Conservation (phyloP, 208 protist species). For the Wallacemonas sp. region DNA sequence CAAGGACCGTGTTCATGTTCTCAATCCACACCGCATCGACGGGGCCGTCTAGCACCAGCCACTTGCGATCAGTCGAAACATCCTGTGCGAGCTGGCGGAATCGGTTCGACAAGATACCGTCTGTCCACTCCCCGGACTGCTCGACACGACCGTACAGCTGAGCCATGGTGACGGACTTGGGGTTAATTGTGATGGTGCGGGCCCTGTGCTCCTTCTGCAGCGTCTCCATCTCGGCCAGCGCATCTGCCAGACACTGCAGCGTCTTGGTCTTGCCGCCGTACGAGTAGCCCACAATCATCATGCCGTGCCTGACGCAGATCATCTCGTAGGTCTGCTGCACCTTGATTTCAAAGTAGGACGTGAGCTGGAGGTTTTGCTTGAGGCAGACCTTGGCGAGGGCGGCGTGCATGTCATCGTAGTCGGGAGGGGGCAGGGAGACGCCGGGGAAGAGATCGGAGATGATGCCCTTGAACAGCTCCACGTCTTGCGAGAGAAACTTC, state of each 20-base stretch:
- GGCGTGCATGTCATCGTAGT: conserved; percentile 89
- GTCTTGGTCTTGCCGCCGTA: conserved; percentile 92
- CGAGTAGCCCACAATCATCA: conserved; percentile 97
- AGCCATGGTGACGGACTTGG: conserved; percentile 95
- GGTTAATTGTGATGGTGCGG: conserved; percentile 92
- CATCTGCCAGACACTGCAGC: conserved; percentile 85
- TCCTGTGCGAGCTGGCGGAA: conserved; percentile 91
- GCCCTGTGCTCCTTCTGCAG: conserved; percentile 73
- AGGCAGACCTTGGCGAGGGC: conserved; percentile 63
- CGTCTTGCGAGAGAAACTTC: conserved; percentile 95
- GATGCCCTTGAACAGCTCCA: conserved; percentile 97
- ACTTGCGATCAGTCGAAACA: conserved; percentile 88
- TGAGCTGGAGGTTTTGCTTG: conserved; percentile 85
- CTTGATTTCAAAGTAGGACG: conserved; percentile 91
- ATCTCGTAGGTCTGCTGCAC: conserved; percentile 96
- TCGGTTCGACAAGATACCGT: conserved; percentile 95
- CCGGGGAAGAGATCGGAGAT: conserved; percentile 94
- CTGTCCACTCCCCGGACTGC: conserved; percentile 95
- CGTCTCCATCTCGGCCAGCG: conserved; percentile 80
- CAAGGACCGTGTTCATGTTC: conserved; percentile 99
- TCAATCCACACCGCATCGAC: conserved; percentile 99
- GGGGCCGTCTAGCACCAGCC: conserved; percentile 96
- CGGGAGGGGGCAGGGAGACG: conserved; percentile 78
- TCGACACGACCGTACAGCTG: conserved; percentile 97
- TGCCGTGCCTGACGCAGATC: conserved; percentile 96